phyloP scores from a whole-genome alignment of 495 filamentous ascomycete genomes.

The Aspergillus affinis region DNA sequence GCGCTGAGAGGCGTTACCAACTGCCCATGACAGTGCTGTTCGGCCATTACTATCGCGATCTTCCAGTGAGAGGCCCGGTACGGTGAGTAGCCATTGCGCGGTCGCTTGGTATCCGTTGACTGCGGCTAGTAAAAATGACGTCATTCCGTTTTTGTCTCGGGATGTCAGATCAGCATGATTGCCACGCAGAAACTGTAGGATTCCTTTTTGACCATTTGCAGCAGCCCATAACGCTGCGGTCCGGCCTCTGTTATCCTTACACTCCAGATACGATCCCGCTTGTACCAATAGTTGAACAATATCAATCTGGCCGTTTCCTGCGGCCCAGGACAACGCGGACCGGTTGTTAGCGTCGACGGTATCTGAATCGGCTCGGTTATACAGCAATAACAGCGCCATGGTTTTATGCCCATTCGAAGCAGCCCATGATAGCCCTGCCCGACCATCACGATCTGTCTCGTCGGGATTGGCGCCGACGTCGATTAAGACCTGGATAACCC shows the following conservation, averaged over 20 bases:
- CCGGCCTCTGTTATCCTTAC: background rate
- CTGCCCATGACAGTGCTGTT: conserved; percentile 1
- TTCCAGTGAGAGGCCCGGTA: background rate
- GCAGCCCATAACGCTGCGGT: background rate
- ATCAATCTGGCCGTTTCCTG: background rate
- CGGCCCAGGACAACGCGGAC: background rate
- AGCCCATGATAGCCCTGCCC: background rate
- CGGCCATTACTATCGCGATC: background rate
- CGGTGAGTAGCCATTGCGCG: background rate
- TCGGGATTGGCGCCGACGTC: background rate
- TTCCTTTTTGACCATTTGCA: background rate
- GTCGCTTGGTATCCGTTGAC: background rate
- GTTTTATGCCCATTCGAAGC: background rate
- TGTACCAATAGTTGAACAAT: background rate
- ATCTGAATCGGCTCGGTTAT: background rate
- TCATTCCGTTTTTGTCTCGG: background rate
- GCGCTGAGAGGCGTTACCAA: background rate
- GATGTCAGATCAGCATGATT: background rate
- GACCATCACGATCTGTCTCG: background rate
- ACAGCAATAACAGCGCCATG: background rate
- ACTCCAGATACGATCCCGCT: background rate
- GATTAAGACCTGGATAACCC: background rate
- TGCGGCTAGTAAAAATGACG: background rate
- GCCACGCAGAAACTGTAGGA: background rate
- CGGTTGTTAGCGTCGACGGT: background rate